phyloP scores from a whole-genome alignment of 2,329 filamentous ascomycete genomes.

The Hypoxylon sp. region DNA sequence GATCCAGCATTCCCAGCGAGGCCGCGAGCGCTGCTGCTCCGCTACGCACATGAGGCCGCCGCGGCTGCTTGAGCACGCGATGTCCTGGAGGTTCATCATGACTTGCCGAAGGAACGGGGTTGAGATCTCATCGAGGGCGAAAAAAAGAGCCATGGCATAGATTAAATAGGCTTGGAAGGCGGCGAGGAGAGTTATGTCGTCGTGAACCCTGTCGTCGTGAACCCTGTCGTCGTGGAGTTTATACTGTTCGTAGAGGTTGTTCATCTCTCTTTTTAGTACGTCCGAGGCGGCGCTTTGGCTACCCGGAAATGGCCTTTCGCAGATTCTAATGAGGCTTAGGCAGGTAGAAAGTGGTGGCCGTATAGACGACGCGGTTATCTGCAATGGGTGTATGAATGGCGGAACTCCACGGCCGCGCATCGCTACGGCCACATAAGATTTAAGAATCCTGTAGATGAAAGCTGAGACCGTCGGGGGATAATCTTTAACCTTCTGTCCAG shows the following conservation, averaged over 20 bases:
- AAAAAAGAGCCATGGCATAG: conserved; percentile 63
- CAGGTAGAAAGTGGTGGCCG: conserved; percentile 55
- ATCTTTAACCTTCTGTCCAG: conserved; percentile 57
- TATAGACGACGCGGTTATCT: conserved; percentile 46
- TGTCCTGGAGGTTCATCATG: conserved; percentile 63
- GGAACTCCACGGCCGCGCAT: conserved; percentile 54
- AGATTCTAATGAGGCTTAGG: conserved; percentile 56
- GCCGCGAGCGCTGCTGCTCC: conserved; percentile 55
- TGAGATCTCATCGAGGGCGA: conserved; percentile 47
- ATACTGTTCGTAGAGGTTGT: conserved; percentile 50
- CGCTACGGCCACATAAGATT: conserved; percentile 56
- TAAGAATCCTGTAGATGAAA: conserved; percentile 58
- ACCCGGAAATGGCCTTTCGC: conserved; percentile 51
- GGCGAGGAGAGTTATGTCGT: conserved; percentile 53
- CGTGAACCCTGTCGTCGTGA: conserved; percentile 44
- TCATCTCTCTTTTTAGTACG: conserved; percentile 58
- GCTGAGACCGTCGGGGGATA: conserved; percentile 54
- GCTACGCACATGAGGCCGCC: conserved; percentile 59
- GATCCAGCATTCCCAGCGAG: conserved; percentile 66
- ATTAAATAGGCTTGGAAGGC: conserved; percentile 66
- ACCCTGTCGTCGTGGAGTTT: conserved; percentile 40
- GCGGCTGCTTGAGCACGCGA: conserved; percentile 57
- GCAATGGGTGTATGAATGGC: conserved; percentile 59
- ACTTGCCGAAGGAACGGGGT: conserved; percentile 54
- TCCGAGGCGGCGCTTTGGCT: conserved; percentile 50